These are phyloP conservation scores for Copromyces sp. DNA, from an alignment of 495 filamentous ascomycete genomes.

Conservation along the genomic window DNA sequence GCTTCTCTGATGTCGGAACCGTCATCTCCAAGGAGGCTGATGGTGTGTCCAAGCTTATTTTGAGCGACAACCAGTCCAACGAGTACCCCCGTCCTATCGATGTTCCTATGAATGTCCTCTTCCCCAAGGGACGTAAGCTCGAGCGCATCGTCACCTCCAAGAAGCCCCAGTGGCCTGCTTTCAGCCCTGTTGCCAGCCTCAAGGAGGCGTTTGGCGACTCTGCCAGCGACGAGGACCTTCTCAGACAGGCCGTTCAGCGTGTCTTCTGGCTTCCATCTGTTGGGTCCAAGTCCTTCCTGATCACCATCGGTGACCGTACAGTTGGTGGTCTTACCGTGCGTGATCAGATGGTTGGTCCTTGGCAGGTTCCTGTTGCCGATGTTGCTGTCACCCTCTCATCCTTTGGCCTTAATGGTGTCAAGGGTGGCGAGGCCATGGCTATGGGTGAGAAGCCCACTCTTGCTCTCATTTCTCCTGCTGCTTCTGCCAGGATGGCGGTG, in stretches of 20 bases:
- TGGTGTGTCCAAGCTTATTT: slow-evolving; percentile 58
- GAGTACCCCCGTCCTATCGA: slow-evolving; percentile 76
- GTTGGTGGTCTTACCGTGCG: slow-evolving; percentile 81
- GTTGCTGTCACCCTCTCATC: slow-evolving; percentile 84
- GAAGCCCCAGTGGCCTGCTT: slow-evolving; percentile 55
- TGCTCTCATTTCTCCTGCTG: slow-evolving; percentile 80
- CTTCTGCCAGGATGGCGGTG: slow-evolving; percentile 95
- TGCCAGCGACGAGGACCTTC: slow-evolving; percentile 49
- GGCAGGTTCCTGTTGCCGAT: slow-evolving; percentile 93
- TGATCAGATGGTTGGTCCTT: slow-evolving; percentile 94
- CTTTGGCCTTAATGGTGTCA: slow-evolving; percentile 50
- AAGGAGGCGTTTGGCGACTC: slow-evolving; percentile 38
- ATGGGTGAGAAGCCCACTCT: slow-evolving; percentile 92
- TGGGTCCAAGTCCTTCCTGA: slow-evolving; percentile 91
- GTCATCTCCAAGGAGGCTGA: slow-evolving; percentile 53
- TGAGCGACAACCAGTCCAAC: slow-evolving; percentile 72
- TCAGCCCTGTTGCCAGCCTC: slow-evolving; percentile 49
- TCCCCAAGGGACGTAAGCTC: slow-evolving; percentile 84
- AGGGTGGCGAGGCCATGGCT: slow-evolving; percentile 88
- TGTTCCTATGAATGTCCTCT: slow-evolving; percentile 81
- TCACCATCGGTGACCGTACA: slow-evolving; percentile 88
- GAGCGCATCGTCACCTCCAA: slow-evolving; percentile 67
- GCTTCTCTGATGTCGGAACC: slow-evolving; percentile 84
- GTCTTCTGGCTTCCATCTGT: slow-evolving; percentile 81
- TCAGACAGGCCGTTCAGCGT: slow-evolving; percentile 65